These are phyloP conservation scores for Puccinia novopanici DNA, from an alignment of 1,284 basidiomycete genomes.

Conservation along the genomic window DNA sequence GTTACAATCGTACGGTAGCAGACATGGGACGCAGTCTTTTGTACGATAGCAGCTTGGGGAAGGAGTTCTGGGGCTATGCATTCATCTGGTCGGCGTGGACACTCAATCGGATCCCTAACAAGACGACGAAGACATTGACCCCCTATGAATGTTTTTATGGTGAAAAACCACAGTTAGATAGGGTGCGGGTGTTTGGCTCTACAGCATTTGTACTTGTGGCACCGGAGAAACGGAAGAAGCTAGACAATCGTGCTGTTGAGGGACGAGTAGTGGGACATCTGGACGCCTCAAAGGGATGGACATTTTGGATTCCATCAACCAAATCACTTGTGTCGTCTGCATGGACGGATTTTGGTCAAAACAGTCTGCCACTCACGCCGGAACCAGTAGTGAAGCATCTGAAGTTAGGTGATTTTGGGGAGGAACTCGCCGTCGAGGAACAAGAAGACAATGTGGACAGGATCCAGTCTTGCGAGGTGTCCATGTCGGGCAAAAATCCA, in stretches of 20 bases:
- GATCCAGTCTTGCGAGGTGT: neutral
- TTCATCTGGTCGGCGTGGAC: too few species aligned
- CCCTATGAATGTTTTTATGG: too few species aligned
- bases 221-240: neutral
- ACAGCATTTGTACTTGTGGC: neutral
- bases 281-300: too few species aligned
- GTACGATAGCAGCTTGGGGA: too few species aligned
- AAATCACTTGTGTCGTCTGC: too few species aligned
- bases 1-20: conserved; percentile 5
- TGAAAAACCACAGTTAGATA: neutral
- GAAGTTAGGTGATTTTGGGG: neutral
- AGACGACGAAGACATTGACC: too few species aligned
- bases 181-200: neutral
- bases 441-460: neutral
- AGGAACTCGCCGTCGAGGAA: neutral
- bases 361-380: too few species aligned
- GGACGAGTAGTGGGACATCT: neutral
- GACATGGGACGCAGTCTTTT: too few species aligned
- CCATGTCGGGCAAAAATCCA: neutral
- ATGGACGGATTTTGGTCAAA: too few species aligned
- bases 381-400: neutral
- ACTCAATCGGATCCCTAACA: too few species aligned
- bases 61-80: too few species aligned
- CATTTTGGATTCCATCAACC: too few species aligned
- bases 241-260: neutral